Evolutionary conservation across 768 basidiomycete genomes (phyloP), one percentile per base, ranked within the genome.

Genomic region (Mycena belliarum): DNA sequence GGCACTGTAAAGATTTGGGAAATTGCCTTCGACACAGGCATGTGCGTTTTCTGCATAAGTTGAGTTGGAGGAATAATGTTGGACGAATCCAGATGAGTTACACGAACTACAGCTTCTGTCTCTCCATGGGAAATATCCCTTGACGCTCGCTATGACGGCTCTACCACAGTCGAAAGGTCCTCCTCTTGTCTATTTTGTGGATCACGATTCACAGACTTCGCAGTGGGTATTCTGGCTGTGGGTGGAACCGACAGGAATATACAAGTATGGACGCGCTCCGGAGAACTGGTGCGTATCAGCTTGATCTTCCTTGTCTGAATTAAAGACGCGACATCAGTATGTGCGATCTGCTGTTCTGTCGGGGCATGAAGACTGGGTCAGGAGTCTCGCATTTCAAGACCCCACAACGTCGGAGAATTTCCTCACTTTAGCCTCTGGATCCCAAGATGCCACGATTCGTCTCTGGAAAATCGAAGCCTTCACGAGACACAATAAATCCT

Each of bases 361-460:
- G 14, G 97, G 97, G 2, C 97, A 99, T 67, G 92, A 97, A 78
- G 96, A 99, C 66, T 99, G 97, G 97, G 81, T 98, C 52, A 86
- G 89, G 51, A 79, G 85, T 58, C 82, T 98, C 35, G 81, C 87
- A 2, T 94, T 98, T 70, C 76, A 76, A 43, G 41, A 65, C 1
- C 72, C 78, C 12, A 44, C 53, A 18, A 60, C 65, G 6, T 59
- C 69, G 4, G 66, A 70, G 2, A 75, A 79, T n/a, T 73, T 79
- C 28, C 77, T 98, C 9, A 69, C 89, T 0, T 78, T 99, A 35
- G 95, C 97, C 1, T 95, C 95, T 23, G 97, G 94, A 1, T 95
- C 95, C 10, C 97, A 98, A 73, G 97, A 99, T 69, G 85, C 87
- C 9, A 95, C 91, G 26, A 91, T 98, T 51, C 87, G 97, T 38